phyloP scores from a whole-genome alignment of 495 filamentous ascomycete genomes.

The Podospora conica region DNA sequence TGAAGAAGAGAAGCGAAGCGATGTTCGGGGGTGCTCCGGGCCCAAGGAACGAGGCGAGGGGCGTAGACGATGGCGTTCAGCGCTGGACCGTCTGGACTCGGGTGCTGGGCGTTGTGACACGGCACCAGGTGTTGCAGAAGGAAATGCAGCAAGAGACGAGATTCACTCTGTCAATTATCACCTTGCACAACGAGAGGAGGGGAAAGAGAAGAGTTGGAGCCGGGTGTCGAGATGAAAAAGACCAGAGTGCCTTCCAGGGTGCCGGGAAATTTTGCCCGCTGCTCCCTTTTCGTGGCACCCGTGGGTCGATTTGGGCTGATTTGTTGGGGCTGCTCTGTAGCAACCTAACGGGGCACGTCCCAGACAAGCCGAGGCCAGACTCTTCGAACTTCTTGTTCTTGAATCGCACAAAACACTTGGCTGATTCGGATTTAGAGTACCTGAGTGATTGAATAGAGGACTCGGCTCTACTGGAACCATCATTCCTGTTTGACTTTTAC shows the following conservation, averaged over 20 bases:
- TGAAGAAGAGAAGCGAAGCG: background rate
- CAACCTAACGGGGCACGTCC: conserved; percentile 7
- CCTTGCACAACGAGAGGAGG: background rate
- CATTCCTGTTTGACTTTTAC: too few species aligned
- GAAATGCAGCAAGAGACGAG: background rate
- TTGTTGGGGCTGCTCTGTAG: conserved; percentile 21
- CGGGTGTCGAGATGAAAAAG: background rate
- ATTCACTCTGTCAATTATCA: background rate
- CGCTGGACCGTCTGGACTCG: background rate
- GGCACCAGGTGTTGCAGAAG: background rate
- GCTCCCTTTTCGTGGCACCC: conserved; percentile 8
- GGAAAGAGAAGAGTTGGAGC: background rate
- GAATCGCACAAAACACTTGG: background rate
- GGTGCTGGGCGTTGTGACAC: background rate
- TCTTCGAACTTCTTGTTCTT: background rate
- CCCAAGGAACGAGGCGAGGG: background rate
- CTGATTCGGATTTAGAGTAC: background rate
- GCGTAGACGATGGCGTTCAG: background rate
- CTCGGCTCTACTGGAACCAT: background rate
- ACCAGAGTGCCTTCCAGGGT: conserved; percentile 12
- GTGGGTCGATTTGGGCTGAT: conserved; percentile 24
- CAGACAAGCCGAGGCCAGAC: background rate
- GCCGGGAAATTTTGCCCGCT: conserved; percentile 16
- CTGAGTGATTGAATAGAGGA: background rate
- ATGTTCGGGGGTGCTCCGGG: conserved; percentile 1